Base-by-base conservation (phyloP, 140 eudicot genomes). In the Cichorium intybus region DNA sequence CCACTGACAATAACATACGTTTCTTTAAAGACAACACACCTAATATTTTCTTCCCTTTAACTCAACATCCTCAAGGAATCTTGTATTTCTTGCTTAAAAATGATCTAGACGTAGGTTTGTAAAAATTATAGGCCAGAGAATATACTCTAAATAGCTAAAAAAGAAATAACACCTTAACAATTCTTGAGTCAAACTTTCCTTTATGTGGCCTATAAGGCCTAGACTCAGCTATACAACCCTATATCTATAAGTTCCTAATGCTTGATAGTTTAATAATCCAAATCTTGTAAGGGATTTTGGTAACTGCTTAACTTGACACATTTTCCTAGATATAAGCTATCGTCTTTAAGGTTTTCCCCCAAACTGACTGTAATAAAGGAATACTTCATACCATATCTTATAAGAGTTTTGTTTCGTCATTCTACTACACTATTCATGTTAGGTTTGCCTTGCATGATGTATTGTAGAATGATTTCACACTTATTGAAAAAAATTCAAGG, bases 201-300 rank as follows among this genome's bases (percentile, higher is more conserved):
- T n/a, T n/a, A n/a, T 24, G 14, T 23, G 56, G 66, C 7, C 26
- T 43, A 27, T 24, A 56, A 31, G 45, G 49, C 27, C 72, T 12
- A 1, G 7, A 29, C 22, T 48, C 62, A 21, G 52, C 27, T 39
- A 66, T 29, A 24, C 66, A 69, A 4, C 51, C 68, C 50, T 39
- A 45, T 1, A 53, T 7, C 14, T 43, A 45, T 22, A 55, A 16
- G 17, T 33, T 64, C 6, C 45, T 47, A 12, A 59, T 14, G 60
- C 18, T 60, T 7, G 27, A 61, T 43, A 60, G 60, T 8, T 37
- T 12, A 3, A 41, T 45, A 4, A n/a, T 60, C 27, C 35, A 51
- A 6, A 71, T 5, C n/a, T 71, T 20, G 23, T 41, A 60, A n/a
- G 29, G 77, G 50, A 35, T 71, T 27, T 71, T 71, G 29, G 62